Evolutionary conservation across 257 asterid species (phyloP), one percentile per base, ranked within the genome.

Genomic region (Fraxinus americana): DNA sequence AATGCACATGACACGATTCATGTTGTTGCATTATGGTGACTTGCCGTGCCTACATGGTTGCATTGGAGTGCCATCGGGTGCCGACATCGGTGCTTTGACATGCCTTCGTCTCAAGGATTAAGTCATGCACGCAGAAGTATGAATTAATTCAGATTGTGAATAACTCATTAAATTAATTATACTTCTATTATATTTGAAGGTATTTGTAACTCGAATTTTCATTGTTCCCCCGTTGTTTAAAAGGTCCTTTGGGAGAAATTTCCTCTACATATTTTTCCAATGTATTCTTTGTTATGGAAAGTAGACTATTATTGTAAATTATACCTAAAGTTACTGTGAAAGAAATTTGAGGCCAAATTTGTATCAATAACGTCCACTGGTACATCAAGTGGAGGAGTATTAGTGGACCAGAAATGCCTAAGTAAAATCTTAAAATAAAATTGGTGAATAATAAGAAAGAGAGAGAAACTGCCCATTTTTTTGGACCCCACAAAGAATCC

Each of bases 401-500:
- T 2, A 71, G 3, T 77, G 96, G 96, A 91, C 94, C 94, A 87
- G 91, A 83, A 36, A 48, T 1, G 10, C 11, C 29, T 59, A 59
- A 21, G 21, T 59, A 59, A 59, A 84, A 83, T 35, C 12, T 4
- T 9, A 16, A 7, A 75, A 25, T 32, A 70, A 71, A 34, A 48
- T 45, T 19, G 14, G 75, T 59, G 68, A 68, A 69, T 25, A 34
- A 73, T 75, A 61, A 11, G 50, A 71, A 34, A 79, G 68, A 67
- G 0, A 21, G 21, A 30, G 32, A 74, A 35, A 27, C 71, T n/a
- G 68, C 50, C 10, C 77, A 73, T 4, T 41, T 29, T 29, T n/a
- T 34, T 25, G n/a, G 81, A 85, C 13, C 85, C 89, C 88, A 82
- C 43, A 1, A 75, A 86, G 68, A 91, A 90, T 90, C 97, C 88